Base-by-base conservation (phyloP, 176 grass and related monocot genomes). In the Ampelocalamus luodianensis region DNA sequence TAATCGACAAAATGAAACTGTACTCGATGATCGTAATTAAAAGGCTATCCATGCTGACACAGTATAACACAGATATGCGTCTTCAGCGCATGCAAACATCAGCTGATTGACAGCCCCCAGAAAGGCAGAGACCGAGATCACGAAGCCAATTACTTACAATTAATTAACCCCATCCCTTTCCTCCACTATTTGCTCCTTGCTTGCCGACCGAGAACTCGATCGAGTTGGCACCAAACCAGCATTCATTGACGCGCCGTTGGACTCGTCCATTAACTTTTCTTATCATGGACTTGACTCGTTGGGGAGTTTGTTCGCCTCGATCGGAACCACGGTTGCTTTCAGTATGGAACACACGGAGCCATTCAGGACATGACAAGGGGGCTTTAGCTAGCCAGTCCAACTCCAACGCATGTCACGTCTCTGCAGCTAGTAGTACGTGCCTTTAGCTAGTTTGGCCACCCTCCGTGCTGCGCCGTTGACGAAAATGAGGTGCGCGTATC, bases 301-400 rank as follows among this genome's bases (percentile, higher is more conserved):
- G 26, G 77, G 38, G 11, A 40, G 16, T 13, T 10, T 34, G 49
- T 40, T 70, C 9, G 20, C 5, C 69, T n/a, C 17, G 9, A 24
- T 83, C 79, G 14, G 89, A 79, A 84, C 75, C 17, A 51, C 89
- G 4, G 89, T 87, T 87, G 89, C 80, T 87, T 90, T 90, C 89
- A 8, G 22, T 46, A 68, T 61, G 80, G 60, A 86, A 61, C 89
- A 83, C 62, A 65, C 44, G 62, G 63, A 62, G 63, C 49, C 23
- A 68, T 39, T 80, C 34, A 48, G 81, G 37, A 1, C 58, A 83
- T 72, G 77, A 79, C 65, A 72, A 83, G 71, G 43, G 3, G 3
- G 32, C 15, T 8, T 51, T 77, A 48, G 40, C 79, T 82, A 36
- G 55, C 56, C 5, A 65, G 58, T 84, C 87, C 74, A 65, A 6